Evolutionary conservation across 2,329 filamentous ascomycete genomes (phyloP), one percentile per base, ranked within the genome.

Genomic region (Torrubiella hemipterigena): DNA sequence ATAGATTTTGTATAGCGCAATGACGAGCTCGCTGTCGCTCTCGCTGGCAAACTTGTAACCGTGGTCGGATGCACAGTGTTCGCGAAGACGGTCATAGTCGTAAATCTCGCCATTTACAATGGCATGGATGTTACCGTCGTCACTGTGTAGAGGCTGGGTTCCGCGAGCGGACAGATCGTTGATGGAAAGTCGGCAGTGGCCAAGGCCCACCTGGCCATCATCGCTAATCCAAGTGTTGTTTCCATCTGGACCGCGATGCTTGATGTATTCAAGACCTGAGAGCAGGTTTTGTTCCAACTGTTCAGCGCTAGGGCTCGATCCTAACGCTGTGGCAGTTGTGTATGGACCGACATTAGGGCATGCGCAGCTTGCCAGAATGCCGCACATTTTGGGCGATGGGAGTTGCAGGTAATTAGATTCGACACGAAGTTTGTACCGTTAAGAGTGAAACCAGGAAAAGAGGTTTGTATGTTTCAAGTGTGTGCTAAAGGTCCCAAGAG

Each of bases 21-120:
- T 41, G 7, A 69, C 57, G 7, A 73, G n/a, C n/a, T 73, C 69
- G 20, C 60, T 63, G 40, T 73, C 68, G 27, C 58, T 61, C 17
- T 50, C 43, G 20, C 63, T 54, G 21, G 48, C 46, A 49, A 73
- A 73, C 3, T 42, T 29, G 44, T 67, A 67, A 8, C 45, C 42
- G n/a, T 51, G 51, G 2, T 54, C 36, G 3, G 44, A 34, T n/a
- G n/a, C 34, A 14, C 62, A 46, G 8, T 55, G 42, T 6, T 40
- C 41, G 17, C 65, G 56, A 10, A 68, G 54, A 9, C 47, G 41
- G 29, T 69, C 63, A 35, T 63, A 55, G 41, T 68, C 65, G 44
- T 75, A 75, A n/a, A 75, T 55, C 44, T 74, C 69, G 17, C 71
- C 69, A 35, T 71, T 73, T 16, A 74, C 65, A n/a, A 74, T 60